Evolutionary conservation across 441 rosid genomes (phyloP), one percentile per base, ranked within the genome.

Genomic region (Geranium incanum): DNA sequence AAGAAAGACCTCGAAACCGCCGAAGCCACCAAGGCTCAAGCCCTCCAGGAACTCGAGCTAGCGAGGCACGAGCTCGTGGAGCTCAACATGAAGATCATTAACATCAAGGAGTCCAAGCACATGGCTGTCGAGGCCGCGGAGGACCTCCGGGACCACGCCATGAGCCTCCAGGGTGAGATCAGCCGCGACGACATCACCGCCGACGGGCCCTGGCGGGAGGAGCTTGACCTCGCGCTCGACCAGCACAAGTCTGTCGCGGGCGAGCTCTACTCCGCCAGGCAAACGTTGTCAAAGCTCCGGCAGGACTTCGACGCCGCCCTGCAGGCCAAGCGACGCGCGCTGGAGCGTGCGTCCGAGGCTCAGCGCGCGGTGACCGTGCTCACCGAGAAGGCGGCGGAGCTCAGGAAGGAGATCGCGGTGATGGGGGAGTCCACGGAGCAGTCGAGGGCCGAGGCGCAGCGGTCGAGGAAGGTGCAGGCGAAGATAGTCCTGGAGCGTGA

Each of bases 1-100:
- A 87, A 87, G 81, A 91, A 85, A 67, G 89, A 87, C 68, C 81
- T 95, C 68, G 80, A 80, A 82, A 95, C 82, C 71, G 97, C 97
- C 0, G 96, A 89, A 77, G 79, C 80, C 2, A 77, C 92, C 9
- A 89, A 88, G 80, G 79, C 77, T 72, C 87, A 88, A 75, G 97
- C 95, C n/a, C 80, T 90, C 68, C 75, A 50, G 43, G 99, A 92
- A 77, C 92, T 95, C 68, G 95, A 89, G 71, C 83, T 80, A 76
- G 87, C 92, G 45, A 92, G 81, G 76, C 81, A 60, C 78, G 86
- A 88, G 0, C 89, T 86, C 52, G 87, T 84, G 66, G 97, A 90
- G 62, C 87, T 95, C 71, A 80, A 82, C 65, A 67, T 77, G 36
- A 92, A 90, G 81, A 87, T 92, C 65, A 77, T 78, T 69, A 77